Conservation (phyloP, 139 green algal species). For the Chlamydomonas schloesseri region DNA sequence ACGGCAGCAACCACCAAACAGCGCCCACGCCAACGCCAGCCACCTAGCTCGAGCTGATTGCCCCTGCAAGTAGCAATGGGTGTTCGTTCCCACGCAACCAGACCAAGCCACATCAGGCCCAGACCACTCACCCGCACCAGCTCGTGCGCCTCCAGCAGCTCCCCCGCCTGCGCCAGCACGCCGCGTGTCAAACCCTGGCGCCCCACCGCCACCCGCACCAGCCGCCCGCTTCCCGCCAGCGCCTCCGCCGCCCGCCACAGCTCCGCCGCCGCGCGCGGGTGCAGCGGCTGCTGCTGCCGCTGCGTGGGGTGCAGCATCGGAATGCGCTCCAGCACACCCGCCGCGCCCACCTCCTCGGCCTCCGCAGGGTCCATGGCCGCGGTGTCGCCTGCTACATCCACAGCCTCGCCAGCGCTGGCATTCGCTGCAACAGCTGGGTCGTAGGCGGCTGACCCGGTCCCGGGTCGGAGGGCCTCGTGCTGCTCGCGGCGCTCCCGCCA, state of each 20-base stretch:
- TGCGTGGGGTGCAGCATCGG: not conserved
- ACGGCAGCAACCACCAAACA: too few species aligned
- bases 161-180: slow-evolving; percentile 25
- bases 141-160: slow-evolving; percentile 33
- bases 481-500: too few species aligned
- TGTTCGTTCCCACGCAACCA: not conserved
- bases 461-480: too few species aligned
- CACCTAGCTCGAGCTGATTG: too few species aligned
- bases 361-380: not conserved
- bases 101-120: not conserved
- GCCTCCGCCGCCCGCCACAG: slow-evolving; percentile 23
- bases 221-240: slow-evolving; percentile 11
- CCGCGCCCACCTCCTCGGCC: not conserved
- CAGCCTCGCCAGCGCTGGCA: not conserved
- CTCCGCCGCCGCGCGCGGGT: not conserved
- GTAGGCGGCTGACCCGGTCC: not conserved
- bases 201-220: slow-evolving; percentile 32
- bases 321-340: slow-evolving; percentile 1
- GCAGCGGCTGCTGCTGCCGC: slow-evolving; percentile 16
- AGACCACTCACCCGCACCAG: slow-evolving; percentile 14
- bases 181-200: not conserved
- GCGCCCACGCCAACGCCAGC: too few species aligned
- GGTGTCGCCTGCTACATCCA: not conserved
- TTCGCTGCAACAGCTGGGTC: too few species aligned
- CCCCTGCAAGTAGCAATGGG: too few species aligned